A percentile compares a stretch with the other conserved stretches of the same genome.
These are phyloP conservation scores for Hydrangea macrophylla DNA, from an alignment of 148 eudicot genomes.

Conservation along the genomic window DNA sequence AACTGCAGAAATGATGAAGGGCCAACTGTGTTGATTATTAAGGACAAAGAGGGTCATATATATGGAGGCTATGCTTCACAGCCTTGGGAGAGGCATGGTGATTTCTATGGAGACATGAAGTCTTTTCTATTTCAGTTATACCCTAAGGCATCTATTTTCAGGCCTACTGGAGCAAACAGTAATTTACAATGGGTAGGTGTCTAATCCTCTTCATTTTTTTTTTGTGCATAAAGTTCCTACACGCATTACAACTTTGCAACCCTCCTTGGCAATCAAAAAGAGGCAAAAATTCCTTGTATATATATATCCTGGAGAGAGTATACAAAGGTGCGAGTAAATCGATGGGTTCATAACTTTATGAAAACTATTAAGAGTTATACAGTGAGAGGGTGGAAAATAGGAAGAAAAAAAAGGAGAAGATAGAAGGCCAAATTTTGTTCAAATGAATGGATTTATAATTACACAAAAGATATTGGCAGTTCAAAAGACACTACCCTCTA, in stretches of 20 bases:
- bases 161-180: slow-evolving; percentile 86
- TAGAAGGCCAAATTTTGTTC: no score
- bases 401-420: no score
- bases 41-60: slow-evolving; percentile 78
- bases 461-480: no score
- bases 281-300: background rate
- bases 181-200: slow-evolving; percentile 85
- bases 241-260: background rate
- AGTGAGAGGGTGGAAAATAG: no score
- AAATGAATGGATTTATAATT: no score
- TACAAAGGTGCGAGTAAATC: background rate
- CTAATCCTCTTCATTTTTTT: background rate
- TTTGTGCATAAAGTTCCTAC: slow-evolving; percentile 2
- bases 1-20: slow-evolving; percentile 66
- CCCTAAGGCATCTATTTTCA: slow-evolving; percentile 67
- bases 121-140: slow-evolving; percentile 81
- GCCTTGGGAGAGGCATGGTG: slow-evolving; percentile 88
- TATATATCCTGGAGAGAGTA: background rate
- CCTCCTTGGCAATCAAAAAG: slow-evolving; percentile 4
- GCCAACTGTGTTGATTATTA: slow-evolving; percentile 75
- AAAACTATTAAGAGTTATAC: slow-evolving; percentile 12
- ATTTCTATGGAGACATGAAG: slow-evolving; percentile 90
- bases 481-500: no score
- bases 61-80: slow-evolving; percentile 97
- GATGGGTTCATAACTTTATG: background rate